Evolutionary conservation across 2,329 filamentous ascomycete species (phyloP).

Genomic region (Phialemoniopsis sp.): DNA sequence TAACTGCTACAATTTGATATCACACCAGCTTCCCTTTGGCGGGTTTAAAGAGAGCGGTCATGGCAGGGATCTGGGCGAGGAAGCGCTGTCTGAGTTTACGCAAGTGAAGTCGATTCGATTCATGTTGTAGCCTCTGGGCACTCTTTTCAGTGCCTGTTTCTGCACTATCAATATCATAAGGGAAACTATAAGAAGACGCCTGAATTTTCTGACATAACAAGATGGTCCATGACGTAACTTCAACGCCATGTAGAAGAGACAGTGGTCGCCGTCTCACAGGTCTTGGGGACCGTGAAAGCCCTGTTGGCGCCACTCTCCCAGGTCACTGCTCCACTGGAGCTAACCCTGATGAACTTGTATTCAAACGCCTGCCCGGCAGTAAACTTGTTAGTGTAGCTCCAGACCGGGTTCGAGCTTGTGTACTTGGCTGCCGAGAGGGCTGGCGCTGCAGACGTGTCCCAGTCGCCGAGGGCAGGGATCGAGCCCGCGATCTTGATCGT

Average conservation of each 20-base stretch:
- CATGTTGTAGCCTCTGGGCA: no score
- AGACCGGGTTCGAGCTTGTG: slow-evolving; percentile 47
- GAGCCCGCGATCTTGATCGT: slow-evolving; percentile 44
- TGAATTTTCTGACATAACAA: no score
- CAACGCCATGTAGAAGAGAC: slow-evolving; percentile 19
- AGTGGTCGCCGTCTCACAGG: slow-evolving; percentile 13
- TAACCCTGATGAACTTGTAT: slow-evolving; percentile 60
- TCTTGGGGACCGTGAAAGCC: slow-evolving; percentile 22
- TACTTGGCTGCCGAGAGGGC: slow-evolving; percentile 49
- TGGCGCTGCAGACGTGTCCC: slow-evolving; percentile 41
- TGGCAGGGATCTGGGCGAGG: slow-evolving; percentile 23
- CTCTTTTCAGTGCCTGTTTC: no score
- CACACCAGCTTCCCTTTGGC: slow-evolving; percentile 25
- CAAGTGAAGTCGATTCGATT: no score
- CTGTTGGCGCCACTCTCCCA: slow-evolving; percentile 55
- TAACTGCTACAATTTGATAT: slow-evolving; percentile 25
- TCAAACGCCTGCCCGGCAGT: slow-evolving; percentile 47
- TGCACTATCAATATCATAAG: no score
- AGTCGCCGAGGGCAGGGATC: slow-evolving; percentile 42
- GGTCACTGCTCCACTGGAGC: slow-evolving; percentile 39
- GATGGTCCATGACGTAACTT: no score
- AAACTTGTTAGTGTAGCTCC: slow-evolving; percentile 47
- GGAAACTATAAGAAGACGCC: no score
- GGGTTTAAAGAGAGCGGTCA: slow-evolving; percentile 26
- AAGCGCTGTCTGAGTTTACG: no score